Conservation (phyloP, 1,284 basidiomycete species). For the Ustilago bromivora region DNA sequence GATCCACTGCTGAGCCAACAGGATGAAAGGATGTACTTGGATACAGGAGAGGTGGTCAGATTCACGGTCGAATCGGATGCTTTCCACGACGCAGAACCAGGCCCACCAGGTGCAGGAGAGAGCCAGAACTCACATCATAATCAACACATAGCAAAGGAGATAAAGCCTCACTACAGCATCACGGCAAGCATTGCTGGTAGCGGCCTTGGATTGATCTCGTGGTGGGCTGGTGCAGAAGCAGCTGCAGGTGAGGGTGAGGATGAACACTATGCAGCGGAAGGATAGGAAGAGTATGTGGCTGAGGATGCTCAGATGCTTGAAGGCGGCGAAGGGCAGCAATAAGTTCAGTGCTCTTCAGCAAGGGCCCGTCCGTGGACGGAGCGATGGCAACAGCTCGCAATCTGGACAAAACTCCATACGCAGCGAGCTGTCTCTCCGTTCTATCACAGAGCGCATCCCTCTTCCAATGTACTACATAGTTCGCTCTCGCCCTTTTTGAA, state of each 20-base stretch:
- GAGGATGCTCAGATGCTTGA: slow-evolving; percentile 5
- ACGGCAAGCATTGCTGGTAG: slow-evolving; percentile 82
- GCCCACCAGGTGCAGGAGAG: slow-evolving; percentile 75
- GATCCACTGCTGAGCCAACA: slow-evolving; percentile 59
- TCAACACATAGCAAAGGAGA: slow-evolving; percentile 37
- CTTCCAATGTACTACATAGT: neutral
- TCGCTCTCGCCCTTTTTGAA: neutral
- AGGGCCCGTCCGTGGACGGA: neutral
- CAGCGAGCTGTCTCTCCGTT: slow-evolving; percentile 14
- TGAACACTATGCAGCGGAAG: slow-evolving; percentile 13
- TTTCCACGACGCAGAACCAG: slow-evolving; percentile 91
- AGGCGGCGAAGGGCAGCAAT: slow-evolving; percentile 6
- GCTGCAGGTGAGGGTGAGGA: slow-evolving; percentile 38
- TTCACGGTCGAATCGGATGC: slow-evolving; percentile 87
- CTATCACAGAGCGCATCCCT: neutral
- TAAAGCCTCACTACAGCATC: slow-evolving; percentile 48
- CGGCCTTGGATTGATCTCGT: slow-evolving; percentile 78
- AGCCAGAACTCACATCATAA: slow-evolving; percentile 29
- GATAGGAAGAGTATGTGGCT: slow-evolving; percentile 2
- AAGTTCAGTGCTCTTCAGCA: neutral
- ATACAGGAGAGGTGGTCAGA: slow-evolving; percentile 83
- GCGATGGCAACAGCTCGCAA: slow-evolving; percentile 12
- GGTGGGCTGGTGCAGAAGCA: slow-evolving; percentile 73
- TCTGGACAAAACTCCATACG: slow-evolving; percentile 17
- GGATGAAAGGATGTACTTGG: slow-evolving; percentile 84